A percentile compares a stretch with the other conserved stretches of the same genome.
Conservation (phyloP, 2,329 filamentous ascomycete genomes). For the Penicillium capsulatum region DNA sequence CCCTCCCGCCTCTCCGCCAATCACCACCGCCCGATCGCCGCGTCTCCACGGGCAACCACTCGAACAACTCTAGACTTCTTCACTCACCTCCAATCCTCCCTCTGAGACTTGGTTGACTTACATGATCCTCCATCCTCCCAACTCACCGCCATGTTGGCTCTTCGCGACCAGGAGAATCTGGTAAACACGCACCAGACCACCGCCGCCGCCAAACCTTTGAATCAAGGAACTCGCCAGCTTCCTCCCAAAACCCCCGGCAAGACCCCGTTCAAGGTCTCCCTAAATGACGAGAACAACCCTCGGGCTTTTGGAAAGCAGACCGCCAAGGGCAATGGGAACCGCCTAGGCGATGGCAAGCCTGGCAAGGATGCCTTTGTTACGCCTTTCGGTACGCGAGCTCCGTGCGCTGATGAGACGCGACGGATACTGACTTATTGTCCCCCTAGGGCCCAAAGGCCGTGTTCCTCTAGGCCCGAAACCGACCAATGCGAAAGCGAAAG, state of each 20-base stretch:
- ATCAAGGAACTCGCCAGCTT: conserved; percentile 59
- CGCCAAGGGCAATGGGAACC: conserved; percentile 53
- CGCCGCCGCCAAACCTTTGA: conserved; percentile 66
- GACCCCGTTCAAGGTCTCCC: conserved; percentile 71
- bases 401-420: background rate
- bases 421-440: conserved; percentile 3
- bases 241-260: conserved; percentile 80
- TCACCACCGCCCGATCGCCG: conserved; percentile 18
- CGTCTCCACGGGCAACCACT: conserved; percentile 41
- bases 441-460: conserved; percentile 58
- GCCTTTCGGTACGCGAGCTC: conserved; percentile 62
- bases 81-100: conserved; percentile 3
- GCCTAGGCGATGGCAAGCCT: conserved; percentile 54
- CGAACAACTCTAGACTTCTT: conserved; percentile 24
- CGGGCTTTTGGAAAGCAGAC: conserved; percentile 56
- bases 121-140: conserved; percentile 18
- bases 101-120: conserved; percentile 13
- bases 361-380: conserved; percentile 69
- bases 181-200: conserved; percentile 69
- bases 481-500: conserved; percentile 81
- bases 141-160: conserved; percentile 62
- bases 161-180: conserved; percentile 83
- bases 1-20: conserved; percentile 15
- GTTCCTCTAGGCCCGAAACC: conserved; percentile 91
- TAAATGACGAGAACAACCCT: conserved; percentile 82